These are phyloP conservation scores for Globisporangium carolinianum DNA, from an alignment of 352 stramenopile species.

Conservation along the genomic window DNA sequence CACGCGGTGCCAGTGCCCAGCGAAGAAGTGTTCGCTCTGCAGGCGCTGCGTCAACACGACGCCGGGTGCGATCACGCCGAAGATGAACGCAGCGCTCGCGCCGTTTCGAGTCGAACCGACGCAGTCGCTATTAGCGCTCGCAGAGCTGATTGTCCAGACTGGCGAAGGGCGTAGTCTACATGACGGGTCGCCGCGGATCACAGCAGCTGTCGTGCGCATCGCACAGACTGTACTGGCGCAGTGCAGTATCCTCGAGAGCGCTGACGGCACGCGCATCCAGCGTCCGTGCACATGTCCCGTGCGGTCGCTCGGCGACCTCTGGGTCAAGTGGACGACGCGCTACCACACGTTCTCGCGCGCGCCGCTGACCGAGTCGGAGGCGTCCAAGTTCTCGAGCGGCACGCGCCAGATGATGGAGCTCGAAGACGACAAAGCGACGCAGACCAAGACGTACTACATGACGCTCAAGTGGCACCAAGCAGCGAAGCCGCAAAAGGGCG, in stretches of 20 bases:
- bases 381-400: slow-evolving; percentile 56
- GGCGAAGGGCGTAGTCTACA: slow-evolving; percentile 45
- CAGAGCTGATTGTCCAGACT: slow-evolving; percentile 31
- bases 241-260: slow-evolving; percentile 62
- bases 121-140: slow-evolving; percentile 38
- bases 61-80: slow-evolving; percentile 47
- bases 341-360: slow-evolving; percentile 75
- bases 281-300: slow-evolving; percentile 65
- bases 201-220: slow-evolving; percentile 50
- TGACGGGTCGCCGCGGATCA: slow-evolving; percentile 32
- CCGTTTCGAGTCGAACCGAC: slow-evolving; percentile 30
- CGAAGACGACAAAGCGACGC: slow-evolving; percentile 35
- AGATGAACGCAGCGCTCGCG: slow-evolving; percentile 54
- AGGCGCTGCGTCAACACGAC: slow-evolving; percentile 57
- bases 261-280: slow-evolving; percentile 52
- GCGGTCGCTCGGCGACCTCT: slow-evolving; percentile 71
- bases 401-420: slow-evolving; percentile 85
- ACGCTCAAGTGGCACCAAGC: slow-evolving; percentile 82
- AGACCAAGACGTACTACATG: slow-evolving; percentile 57
- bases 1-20: slow-evolving; percentile 71
- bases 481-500: slow-evolving; percentile 74
- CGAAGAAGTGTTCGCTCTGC: slow-evolving; percentile 74
- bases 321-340: slow-evolving; percentile 73
- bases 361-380: slow-evolving; percentile 43
- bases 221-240: slow-evolving; percentile 53